Evolutionary conservation across 2,329 filamentous ascomycete species (phyloP), one percentile per base, ranked within the genome.

Genomic region (Beauveria rudraprayagi): DNA sequence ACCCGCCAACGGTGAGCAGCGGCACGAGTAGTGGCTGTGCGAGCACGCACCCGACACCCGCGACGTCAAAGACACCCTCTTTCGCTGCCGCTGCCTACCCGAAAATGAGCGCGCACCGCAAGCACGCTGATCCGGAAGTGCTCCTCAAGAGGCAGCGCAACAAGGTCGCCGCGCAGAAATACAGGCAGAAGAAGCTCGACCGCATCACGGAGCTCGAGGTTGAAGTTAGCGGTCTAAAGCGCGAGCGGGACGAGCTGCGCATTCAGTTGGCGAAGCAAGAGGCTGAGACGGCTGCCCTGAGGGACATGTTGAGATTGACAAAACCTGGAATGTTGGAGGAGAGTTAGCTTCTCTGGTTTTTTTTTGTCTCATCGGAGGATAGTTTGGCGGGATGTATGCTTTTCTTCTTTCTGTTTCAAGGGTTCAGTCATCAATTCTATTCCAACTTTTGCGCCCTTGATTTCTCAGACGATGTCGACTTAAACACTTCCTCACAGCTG

Each of bases 141-240:
- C 17, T 71, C 1, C 60, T 70, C 58, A 87, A 86, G 71, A 82
- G 85, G 24, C 78, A 80, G 63, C 80, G 81, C 63, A 87, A 88
- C 72, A 87, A 83, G 40, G 75, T 85, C 59, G 85, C 85, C 9
- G 85, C 85, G 44, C 78, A 82, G 47, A 80, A 82, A 56, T 87
- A 86, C 70, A 81, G 85, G 22, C 84, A 87, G 68, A 85, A 85
- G 68, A 82, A 83, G 63, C 73, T 86, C 34, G 83, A 87, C 67
- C 81, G 83, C 56, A 80, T 86, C 67, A 67, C 73, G 55, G 78
- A 80, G 63, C 75, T 88, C 19, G 83, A 87, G 68, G 69, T 73
- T 4, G 78, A 78, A 37, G 73, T 87, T 56, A 78, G 78, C 56
- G 73, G 77, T 56, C 77, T 83, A 62, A 77, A 77, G 62, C 69